phyloP scores from a whole-genome alignment of 352 stramenopile genomes.

The Pythium apleroticum region DNA sequence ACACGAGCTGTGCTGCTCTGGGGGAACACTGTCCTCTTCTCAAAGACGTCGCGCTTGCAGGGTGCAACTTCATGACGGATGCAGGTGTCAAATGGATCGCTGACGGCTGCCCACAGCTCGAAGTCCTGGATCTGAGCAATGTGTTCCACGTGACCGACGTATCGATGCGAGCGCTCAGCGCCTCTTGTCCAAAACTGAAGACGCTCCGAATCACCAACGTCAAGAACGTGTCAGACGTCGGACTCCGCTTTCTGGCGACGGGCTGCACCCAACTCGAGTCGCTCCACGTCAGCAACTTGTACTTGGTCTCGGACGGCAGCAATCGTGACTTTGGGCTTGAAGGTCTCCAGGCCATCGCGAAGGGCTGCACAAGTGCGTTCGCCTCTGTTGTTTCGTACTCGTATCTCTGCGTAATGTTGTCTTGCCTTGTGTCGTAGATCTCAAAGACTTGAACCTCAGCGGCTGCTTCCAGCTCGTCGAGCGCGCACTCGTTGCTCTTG shows the following conservation, averaged over 20 bases:
- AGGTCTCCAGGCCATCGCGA: slow-evolving; percentile 86
- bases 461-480: slow-evolving; percentile 86
- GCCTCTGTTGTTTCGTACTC: not conserved
- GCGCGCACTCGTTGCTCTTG: slow-evolving; percentile 78
- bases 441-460: slow-evolving; percentile 57
- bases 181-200: slow-evolving; percentile 35
- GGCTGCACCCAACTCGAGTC: slow-evolving; percentile 77
- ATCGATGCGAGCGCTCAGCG: slow-evolving; percentile 49
- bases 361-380: slow-evolving; percentile 40
- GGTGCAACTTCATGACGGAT: slow-evolving; percentile 89
- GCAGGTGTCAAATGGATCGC: slow-evolving; percentile 89
- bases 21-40: slow-evolving; percentile 58
- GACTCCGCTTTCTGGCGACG: slow-evolving; percentile 80
- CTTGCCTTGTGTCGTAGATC: slow-evolving; percentile 19
- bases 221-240: slow-evolving; percentile 79
- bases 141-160: slow-evolving; percentile 87
- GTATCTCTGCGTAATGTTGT: not conserved
- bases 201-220: slow-evolving; percentile 55
- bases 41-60: slow-evolving; percentile 64
- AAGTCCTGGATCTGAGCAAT: slow-evolving; percentile 77
- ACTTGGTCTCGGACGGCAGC: slow-evolving; percentile 92
- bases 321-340: slow-evolving; percentile 91
- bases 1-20: slow-evolving; percentile 85
- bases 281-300: slow-evolving; percentile 80
- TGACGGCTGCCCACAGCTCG: slow-evolving; percentile 70